Evolutionary conservation across 2,329 filamentous ascomycete genomes (phyloP), one percentile per base, ranked within the genome.

Genomic region (Exophiala xenobiotica): DNA sequence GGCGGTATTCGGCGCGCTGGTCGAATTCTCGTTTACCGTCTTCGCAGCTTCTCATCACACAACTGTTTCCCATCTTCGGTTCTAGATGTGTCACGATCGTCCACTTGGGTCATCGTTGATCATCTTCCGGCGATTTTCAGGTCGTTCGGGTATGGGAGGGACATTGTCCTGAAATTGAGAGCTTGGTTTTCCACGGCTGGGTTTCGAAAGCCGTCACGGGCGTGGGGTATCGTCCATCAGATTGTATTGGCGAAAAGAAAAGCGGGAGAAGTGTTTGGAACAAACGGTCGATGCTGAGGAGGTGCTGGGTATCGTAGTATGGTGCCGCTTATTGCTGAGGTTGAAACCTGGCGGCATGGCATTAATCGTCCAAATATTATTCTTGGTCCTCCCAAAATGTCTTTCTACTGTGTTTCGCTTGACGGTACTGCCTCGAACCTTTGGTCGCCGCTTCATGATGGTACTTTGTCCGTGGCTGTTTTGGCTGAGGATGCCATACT

Each of bases 1-100:
- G 45, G 49, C 56, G 53, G 51, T 59, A 59, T 54, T 54, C 52
- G 50, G 52, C 22, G 38, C 56, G 58, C 58, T 61, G 58, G 56
- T 61, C 53, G 58, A 40, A 61, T 46, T 51, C 31, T 59, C 53
- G 56, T 47, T 22, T 54, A 54, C 58, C 53, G 58, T 55, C 48
- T 47, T 29, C 31, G 22, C 46, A 23, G 47, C 19, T 40, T 45
- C n/a, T n/a, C n/a, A n/a, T n/a, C n/a, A n/a, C n/a, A n/a, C n/a
- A n/a, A n/a, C n/a, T n/a, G n/a, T n/a, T 39, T 44, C 33, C 51
- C 43, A 38, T 20, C 50, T 54, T 40, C 38, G 49, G 8, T 26
- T 49, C 8, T 40, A n/a, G 38, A 40, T 40, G 46, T 24, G 31
- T 49, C 31, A 40, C 23, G 38, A 14, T 27, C 9, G 37, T 35